phyloP scores from a whole-genome alignment of 192 early-diverging fungal species.

The Coemansia sp. region DNA sequence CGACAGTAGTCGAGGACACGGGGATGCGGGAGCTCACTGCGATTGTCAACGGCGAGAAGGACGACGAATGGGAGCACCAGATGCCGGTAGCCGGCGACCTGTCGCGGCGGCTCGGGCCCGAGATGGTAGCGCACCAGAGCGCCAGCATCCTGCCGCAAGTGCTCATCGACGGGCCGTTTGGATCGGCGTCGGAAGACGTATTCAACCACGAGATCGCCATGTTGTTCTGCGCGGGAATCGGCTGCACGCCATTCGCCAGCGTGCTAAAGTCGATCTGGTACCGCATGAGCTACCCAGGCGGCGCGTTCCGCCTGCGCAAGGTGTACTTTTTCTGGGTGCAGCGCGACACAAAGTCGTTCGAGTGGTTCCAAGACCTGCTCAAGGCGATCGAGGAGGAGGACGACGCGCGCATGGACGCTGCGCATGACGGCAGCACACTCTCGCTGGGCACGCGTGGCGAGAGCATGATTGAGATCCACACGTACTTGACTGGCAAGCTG shows the following conservation, averaged over 20 bases:
- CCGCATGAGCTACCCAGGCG: slow-evolving; percentile 57
- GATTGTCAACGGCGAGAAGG: slow-evolving; percentile 31
- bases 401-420: slow-evolving; percentile 35
- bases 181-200: slow-evolving; percentile 77
- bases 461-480: slow-evolving; percentile 74
- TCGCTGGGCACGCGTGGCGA: slow-evolving; percentile 23
- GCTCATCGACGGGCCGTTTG: slow-evolving; percentile 78
- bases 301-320: slow-evolving; percentile 62
- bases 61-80: slow-evolving; percentile 27
- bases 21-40: slow-evolving; percentile 34
- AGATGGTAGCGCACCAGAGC: slow-evolving; percentile 24
- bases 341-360: slow-evolving; percentile 80
- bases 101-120: slow-evolving; percentile 9
- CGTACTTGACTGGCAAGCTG: slow-evolving; percentile 72
- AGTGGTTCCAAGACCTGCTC: slow-evolving; percentile 87
- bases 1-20: slow-evolving; percentile 20
- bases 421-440: slow-evolving; percentile 10
- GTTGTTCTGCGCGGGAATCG: slow-evolving; percentile 80
- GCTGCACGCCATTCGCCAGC: slow-evolving; percentile 81
- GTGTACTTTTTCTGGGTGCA: slow-evolving; percentile 88
- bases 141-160: slow-evolving; percentile 61
- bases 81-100: slow-evolving; percentile 7
- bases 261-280: slow-evolving; percentile 83
- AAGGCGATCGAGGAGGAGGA: slow-evolving; percentile 80
- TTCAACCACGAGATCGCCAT: slow-evolving; percentile 77